Evolutionary conservation across 805 yeast genomes (phyloP), one percentile per base, ranked within the genome.

Genomic region (Saturnispora halmiae): DNA sequence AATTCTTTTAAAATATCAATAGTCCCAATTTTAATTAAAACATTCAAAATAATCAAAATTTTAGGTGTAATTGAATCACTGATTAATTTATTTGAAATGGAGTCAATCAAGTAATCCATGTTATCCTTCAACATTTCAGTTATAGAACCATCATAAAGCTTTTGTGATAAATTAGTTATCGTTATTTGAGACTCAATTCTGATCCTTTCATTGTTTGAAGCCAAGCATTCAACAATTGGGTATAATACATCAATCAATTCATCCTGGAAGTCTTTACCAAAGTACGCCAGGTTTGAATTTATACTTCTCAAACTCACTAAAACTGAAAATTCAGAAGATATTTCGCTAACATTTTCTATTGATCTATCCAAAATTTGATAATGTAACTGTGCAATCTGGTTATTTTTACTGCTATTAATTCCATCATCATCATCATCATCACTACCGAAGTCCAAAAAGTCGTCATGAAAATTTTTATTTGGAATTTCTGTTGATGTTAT

Each of bases 21-120:
- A 0, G 96, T 96, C 0, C 88, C 79, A 20, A 87, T 66, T 48
- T 70, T 74, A 22, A 85, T 67, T 34, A 90, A 61, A 3, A 85
- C 79, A 34, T 81, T 68, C 30, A 90, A 62, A 3, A 88, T 77
- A 0, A 78, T 76, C 1, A 83, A 70, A 3, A 86, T 71, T 8
- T 86, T 69, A 2, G 95, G 90, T 2, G 86, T 73, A 4, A 90
- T 70, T 41, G 79, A 67, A 4, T 87, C 77, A 2, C 82, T 73
- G 21, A 85, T 75, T 40, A 92, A 63, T 46, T 72, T 73, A 22
- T 77, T 59, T 3, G 94, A 80, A n/a, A 87, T 64, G 0, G 86
- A 63, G 54, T 92, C 96, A 13, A 87, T 64, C 15, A 90, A 59
- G 53, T 88, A 88, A 51, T 90, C 96, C 42, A 77, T 69, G 55